These are phyloP conservation scores for Neolentinus lepideus DNA, from an alignment of 1,284 basidiomycete genomes.

Conservation along the genomic window DNA sequence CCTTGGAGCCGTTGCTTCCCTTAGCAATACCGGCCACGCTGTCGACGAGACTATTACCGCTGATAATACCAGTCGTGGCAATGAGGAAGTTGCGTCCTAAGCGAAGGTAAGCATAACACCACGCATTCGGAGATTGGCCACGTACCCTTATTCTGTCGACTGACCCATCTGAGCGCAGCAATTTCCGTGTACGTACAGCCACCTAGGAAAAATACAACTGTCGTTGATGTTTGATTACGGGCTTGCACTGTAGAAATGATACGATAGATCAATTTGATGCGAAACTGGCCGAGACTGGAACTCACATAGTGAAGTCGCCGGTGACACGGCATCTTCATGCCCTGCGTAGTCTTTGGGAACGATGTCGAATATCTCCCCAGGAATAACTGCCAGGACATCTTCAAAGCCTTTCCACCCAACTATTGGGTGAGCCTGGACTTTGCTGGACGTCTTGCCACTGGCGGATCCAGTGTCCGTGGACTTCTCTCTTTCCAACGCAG, in stretches of 20 bases:
- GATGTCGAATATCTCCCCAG: constrained; percentile 84
- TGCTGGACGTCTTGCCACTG: constrained; percentile 25
- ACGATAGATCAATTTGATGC: background rate
- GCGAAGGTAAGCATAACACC: constrained; percentile 8
- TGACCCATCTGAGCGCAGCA: constrained; percentile 88
- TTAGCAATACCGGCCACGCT: constrained; percentile 46
- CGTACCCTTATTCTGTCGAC: constrained; percentile 72
- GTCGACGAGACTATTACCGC: constrained; percentile 66
- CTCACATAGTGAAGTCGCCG: constrained; percentile 38
- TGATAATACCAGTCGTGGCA: constrained; percentile 85
- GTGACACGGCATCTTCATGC: constrained; percentile 21
- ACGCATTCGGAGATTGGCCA: constrained; percentile 8
- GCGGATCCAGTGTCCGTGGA: constrained; percentile 27
- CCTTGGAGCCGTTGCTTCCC: constrained; percentile 16
- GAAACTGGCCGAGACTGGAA: constrained; percentile 7
- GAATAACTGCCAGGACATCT: constrained; percentile 75
- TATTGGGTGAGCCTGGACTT: constrained; percentile 80
- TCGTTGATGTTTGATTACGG: constrained; percentile 60
- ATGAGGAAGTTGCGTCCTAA: constrained; percentile 80
- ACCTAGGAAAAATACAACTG: constrained; percentile 96
- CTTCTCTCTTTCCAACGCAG: constrained; percentile 49
- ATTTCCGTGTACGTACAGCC: constrained; percentile 98
- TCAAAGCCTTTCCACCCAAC: constrained; percentile 97
- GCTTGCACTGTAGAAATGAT: constrained; percentile 3
- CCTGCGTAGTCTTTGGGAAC: constrained; percentile 43